These are phyloP conservation scores for Phytophthora multivora DNA, from an alignment of 352 stramenopile genomes.

Conservation along the genomic window DNA sequence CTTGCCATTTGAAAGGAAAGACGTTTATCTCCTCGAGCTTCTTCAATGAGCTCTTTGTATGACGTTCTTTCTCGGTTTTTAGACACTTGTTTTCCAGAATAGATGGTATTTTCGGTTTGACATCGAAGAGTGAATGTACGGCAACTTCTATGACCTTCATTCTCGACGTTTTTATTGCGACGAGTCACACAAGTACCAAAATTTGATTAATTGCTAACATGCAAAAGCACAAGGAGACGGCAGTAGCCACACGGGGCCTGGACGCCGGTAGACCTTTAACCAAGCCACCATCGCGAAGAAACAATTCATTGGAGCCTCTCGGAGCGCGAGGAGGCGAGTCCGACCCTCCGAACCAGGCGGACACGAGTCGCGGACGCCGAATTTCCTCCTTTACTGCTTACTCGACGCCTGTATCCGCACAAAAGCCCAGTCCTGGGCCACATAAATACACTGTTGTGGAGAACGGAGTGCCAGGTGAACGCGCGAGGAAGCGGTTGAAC, in stretches of 20 bases:
- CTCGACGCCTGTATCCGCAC: background rate
- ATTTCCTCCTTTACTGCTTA: background rate
- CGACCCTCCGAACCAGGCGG: conserved; percentile 7
- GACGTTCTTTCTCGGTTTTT: conserved; percentile 16
- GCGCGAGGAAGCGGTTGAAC: conserved; percentile 8
- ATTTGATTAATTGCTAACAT: conserved; percentile 3
- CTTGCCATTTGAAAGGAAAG: background rate
- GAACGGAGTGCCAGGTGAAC: background rate
- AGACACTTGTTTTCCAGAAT: conserved; percentile 1
- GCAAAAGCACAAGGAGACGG: conserved; percentile 15
- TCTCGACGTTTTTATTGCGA: conserved; percentile 33
- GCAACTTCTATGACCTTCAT: conserved; percentile 31
- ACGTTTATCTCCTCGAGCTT: background rate
- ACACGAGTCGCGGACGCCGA: conserved; percentile 4
- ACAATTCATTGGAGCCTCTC: conserved; percentile 28
- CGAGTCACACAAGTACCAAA: conserved; percentile 11
- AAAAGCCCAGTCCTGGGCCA: conserved; percentile 5
- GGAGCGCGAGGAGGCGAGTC: conserved; percentile 5
- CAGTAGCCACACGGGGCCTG: background rate
- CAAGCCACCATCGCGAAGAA: conserved; percentile 14
- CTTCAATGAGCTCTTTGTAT: background rate
- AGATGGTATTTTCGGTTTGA: conserved; percentile 12
- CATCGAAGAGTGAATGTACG: conserved; percentile 15
- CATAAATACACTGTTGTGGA: conserved; percentile 19
- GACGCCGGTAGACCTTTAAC: conserved; percentile 4